Evolutionary conservation across 805 yeast genomes (phyloP), one percentile per base, ranked within the genome.

Genomic region (Tetrapisispora arboricola): DNA sequence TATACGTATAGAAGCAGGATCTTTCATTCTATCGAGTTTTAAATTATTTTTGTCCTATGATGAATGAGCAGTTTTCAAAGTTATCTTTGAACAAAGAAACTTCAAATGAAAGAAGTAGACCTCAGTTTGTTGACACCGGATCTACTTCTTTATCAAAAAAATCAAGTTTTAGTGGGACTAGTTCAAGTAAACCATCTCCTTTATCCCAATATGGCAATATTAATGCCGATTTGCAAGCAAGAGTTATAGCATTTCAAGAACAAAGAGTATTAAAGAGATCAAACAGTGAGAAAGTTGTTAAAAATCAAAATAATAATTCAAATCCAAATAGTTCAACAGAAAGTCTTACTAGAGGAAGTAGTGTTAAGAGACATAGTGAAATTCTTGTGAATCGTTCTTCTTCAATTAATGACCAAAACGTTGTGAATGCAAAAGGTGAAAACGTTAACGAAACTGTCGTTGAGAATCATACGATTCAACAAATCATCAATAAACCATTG

Each of bases 191-290:
- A 11, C 42, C 57, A 3, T 53, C 63, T 11, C 46, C 60, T 7
- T 57, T 60, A 2, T 49, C 60, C 28, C 55, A 57, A 26, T 59
- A 57, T 40, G 53, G 47, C 37, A 67, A 63, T 40, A 66, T 80
- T 38, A 78, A 73, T 51, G 80, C 92, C 10, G 90, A 84, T 47
- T 73, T 86, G 31, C 96, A 87, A 60, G 96, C 95, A 1, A 70
- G 92, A 47, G 71, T 88, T 28, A 65, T 83, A 58, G 95, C 95
- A 0, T 84, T 88, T 52, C 96, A 87, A 60, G 86, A 84, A 48
- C 78, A 81, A 54, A 73, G 96, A 49, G 78, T 76, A 44, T 63
- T 65, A 37, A 64, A 66, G 38, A 50, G 68, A 31, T 55, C 66
- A 6, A 54, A 63, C 31, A 55, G 64, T 51, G 36, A 26, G 6